phyloP scores from a whole-genome alignment of 139 green algal genomes.

The Chlorella vulgaris region DNA sequence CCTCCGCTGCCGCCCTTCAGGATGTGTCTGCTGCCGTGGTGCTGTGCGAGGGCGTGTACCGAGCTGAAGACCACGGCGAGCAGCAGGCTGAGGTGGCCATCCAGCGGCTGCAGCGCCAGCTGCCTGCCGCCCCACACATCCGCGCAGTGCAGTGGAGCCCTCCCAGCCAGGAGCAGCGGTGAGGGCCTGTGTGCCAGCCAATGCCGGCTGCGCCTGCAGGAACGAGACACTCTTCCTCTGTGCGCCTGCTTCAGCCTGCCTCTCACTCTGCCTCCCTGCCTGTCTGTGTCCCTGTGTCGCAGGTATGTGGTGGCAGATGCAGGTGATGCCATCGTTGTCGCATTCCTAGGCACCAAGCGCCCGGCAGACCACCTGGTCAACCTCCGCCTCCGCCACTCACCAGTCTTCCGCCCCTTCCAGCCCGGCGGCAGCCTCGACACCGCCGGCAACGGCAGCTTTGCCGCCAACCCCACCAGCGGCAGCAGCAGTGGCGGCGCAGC shows the following conservation, averaged over 20 bases:
- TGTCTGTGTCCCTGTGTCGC: background rate
- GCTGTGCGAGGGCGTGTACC: conserved; percentile 24
- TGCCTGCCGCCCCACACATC: background rate
- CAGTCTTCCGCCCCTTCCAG: background rate
- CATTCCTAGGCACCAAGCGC: conserved; percentile 79
- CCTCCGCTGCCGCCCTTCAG: background rate
- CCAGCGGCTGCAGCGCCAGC: conserved; percentile 4
- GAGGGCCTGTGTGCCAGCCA: background rate
- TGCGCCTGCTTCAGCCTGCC: too few relatives aligned
- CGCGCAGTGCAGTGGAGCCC: conserved; percentile 14
- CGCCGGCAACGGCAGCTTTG: background rate
- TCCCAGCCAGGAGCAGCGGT: background rate
- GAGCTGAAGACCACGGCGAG: background rate
- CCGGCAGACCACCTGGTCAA: conserved; percentile 24
- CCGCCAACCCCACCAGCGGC: background rate
- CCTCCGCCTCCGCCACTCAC: conserved; percentile 16
- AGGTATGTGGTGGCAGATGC: conserved; percentile 69
- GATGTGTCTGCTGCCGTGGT: background rate
- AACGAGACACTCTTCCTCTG: too few relatives aligned
- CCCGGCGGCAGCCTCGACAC: background rate
- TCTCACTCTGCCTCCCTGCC: background rate
- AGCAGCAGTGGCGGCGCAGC: background rate
- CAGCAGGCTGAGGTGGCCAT: conserved; percentile 24
- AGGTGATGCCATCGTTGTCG: conserved; percentile 56
- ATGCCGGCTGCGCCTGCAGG: background rate